Percentiles rank a stretch among this genome's conserved stretches.
Conservation (phyloP, 306 rosid species). For the Trifolium dubium region DNA sequence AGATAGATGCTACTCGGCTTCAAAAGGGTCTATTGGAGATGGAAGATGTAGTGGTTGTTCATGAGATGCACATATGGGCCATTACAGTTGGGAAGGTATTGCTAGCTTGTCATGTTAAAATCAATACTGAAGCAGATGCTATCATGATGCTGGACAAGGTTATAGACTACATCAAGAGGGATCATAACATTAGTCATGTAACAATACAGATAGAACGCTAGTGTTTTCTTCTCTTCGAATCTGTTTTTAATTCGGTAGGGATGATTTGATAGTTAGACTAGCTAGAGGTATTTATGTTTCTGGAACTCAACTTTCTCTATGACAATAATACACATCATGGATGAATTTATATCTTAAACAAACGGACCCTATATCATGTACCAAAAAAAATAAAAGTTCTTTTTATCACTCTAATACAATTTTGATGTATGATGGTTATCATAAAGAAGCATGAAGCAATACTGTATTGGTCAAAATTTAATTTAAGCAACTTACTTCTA, state of each 20-base stretch:
- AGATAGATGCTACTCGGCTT: constrained; percentile 69
- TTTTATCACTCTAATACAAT: no score
- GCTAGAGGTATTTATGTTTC: not conserved
- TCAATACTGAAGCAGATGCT: constrained; percentile 70
- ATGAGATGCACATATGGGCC: constrained; percentile 82
- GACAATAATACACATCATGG: no score
- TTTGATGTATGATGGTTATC: no score
- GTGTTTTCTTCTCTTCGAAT: not conserved
- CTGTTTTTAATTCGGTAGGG: not conserved
- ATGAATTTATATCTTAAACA: no score
- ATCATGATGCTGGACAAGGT: constrained; percentile 69
- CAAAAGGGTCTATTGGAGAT: constrained; percentile 64
- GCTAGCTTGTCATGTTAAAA: constrained; percentile 78
- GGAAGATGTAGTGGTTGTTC: constrained; percentile 78
- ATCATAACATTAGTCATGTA: constrained; percentile 71
- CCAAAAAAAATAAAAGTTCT: no score
- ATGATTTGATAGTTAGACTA: constrained; percentile 28
- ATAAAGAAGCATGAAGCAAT: no score
- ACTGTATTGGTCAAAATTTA: no score
- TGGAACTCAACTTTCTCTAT: not conserved
- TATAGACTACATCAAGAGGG: constrained; percentile 67
- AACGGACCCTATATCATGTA: no score
- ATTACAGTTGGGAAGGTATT: constrained; percentile 77
- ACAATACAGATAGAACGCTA: constrained; percentile 79
- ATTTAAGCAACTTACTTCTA: no score